Conservation (phyloP, 176 grass and related monocot genomes). For the Pontederia paniculata region DNA sequence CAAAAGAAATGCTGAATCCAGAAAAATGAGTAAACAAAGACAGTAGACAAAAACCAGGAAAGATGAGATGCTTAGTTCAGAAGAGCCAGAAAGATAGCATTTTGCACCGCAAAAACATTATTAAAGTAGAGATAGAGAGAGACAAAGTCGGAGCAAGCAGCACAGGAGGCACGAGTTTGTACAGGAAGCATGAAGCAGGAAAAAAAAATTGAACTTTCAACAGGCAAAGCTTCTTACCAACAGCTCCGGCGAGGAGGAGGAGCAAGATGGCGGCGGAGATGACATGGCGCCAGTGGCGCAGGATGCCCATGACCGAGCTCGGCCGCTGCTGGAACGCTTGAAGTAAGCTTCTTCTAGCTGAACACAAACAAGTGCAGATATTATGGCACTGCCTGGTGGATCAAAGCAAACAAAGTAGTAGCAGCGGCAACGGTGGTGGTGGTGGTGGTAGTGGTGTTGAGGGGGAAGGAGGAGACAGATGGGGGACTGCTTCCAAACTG, state of each 20-base stretch:
- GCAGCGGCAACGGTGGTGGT: too few relatives aligned
- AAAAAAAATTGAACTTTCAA: not conserved
- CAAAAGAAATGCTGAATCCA: not conserved
- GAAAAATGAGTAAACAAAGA: not conserved
- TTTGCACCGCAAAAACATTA: not conserved
- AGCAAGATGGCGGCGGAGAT: slow-evolving; percentile 13
- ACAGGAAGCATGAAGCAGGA: not conserved
- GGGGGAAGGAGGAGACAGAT: too few relatives aligned
- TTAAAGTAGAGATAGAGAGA: not conserved
- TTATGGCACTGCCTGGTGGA: not conserved
- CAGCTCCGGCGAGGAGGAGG: slow-evolving; percentile 9
- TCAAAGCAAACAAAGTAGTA: too few relatives aligned
- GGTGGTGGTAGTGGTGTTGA: too few relatives aligned
- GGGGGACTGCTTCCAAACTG: too few relatives aligned
- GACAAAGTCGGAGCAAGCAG: not conserved
- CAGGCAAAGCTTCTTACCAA: slow-evolving; percentile 6
- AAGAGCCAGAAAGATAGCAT: not conserved
- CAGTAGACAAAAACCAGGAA: not conserved
- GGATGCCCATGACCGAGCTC: slow-evolving; percentile 6
- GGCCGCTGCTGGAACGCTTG: not conserved
- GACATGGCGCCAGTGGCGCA: not conserved
- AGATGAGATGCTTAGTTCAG: not conserved
- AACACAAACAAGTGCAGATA: not conserved
- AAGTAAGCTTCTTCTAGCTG: not conserved
- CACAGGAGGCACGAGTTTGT: not conserved